Base-by-base conservation (phyloP, 306 rosid species). In the Castanea mollissima region DNA sequence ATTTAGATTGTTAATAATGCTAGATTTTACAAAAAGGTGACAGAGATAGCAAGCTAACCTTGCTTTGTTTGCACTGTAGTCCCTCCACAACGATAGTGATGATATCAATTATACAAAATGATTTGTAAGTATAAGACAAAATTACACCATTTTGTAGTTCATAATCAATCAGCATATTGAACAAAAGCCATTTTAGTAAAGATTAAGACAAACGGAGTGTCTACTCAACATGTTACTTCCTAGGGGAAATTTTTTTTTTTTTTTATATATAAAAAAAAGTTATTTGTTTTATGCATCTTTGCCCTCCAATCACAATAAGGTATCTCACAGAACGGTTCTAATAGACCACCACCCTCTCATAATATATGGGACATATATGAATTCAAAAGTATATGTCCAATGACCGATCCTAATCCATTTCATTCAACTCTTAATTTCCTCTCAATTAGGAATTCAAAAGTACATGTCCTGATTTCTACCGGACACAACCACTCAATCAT, bases 61-160 rank as follows among this genome's bases (percentile, higher is more conserved):
- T 12, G 10, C 46, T 55, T 69, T 82, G 82, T 78, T 73, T 32
- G 59, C 32, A 79, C 11, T 19, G 23, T 32, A 57, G 78, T 38
- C n/a, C 70, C 70, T 54, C 72, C 79, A 82, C 69, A 32, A 68
- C 65, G 69, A 19, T 73, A 79, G 69, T 23, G 20, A 32, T 74
- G 76, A 69, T 71, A 32, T 21, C 14, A 58, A 55, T 31, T 29
- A 20, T 14, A 63, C 65, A 55, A 65, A 82, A 23, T 67, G 8
- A 65, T 46, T 7, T 44, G 46, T 7, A 38, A 10, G 76, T 56
- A 20, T 25, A 38, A 73, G 38, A 49, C 57, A 57, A 4, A 21
- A 13, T 27, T 38, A 73, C 51, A 13, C 3, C 23, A 63, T 73
- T 35, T 6, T 64, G 64, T 34, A 12, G 41, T 54, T 21, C 2